phyloP scores from a whole-genome alignment of 2,329 filamentous ascomycete species.

The Clarireedia paspali region DNA sequence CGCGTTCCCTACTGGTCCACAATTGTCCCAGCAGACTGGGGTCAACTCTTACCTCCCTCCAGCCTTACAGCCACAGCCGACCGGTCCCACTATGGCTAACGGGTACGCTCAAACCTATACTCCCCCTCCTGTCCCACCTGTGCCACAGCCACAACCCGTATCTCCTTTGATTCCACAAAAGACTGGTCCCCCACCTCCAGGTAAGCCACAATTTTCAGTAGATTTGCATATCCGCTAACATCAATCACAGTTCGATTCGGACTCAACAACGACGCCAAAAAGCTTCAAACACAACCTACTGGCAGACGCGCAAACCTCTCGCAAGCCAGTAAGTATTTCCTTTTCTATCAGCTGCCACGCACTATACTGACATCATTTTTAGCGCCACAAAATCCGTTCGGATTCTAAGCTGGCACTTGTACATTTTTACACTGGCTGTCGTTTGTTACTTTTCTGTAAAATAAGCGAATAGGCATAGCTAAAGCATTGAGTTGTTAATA shows the following conservation, averaged over 20 bases:
- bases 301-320: slow-evolving; percentile 83
- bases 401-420: slow-evolving; percentile 43
- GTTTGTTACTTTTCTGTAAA: slow-evolving; percentile 22
- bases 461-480: slow-evolving; percentile 22
- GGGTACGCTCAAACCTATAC: slow-evolving; percentile 38
- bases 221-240: not conserved
- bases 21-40: slow-evolving; percentile 32
- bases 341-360: not conserved
- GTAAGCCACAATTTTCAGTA: not conserved
- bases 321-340: slow-evolving; percentile 74
- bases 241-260: slow-evolving; percentile 64
- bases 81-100: slow-evolving; percentile 43
- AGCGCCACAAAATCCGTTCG: slow-evolving; percentile 66
- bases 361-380: slow-evolving; percentile 14
- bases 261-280: slow-evolving; percentile 63
- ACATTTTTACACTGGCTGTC: slow-evolving; percentile 18
- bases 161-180: slow-evolving; percentile 66
- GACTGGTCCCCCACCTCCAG: slow-evolving; percentile 75
- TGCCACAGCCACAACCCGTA: slow-evolving; percentile 49
- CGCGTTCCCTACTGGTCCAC: slow-evolving; percentile 32
- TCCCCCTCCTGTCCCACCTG: slow-evolving; percentile 38
- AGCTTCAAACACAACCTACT: slow-evolving; percentile 76
- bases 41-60: slow-evolving; percentile 53
- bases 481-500: slow-evolving; percentile 22
- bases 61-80: slow-evolving; percentile 52